Conservation (phyloP, 371 early-diverging fungal genomes). For the Gilbertella persicaria region DNA sequence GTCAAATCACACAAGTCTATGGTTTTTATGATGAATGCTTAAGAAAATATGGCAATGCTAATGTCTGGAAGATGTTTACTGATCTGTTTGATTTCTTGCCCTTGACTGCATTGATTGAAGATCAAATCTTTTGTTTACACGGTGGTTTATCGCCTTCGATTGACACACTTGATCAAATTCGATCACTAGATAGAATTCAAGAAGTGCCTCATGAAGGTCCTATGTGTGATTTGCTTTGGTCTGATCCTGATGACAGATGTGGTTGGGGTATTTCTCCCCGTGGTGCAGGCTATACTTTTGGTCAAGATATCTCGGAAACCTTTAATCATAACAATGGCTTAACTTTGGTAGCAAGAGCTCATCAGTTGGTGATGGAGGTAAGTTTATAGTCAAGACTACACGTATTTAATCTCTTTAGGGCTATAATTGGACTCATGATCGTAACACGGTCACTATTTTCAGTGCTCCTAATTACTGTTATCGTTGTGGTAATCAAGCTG, state of each 20-base stretch:
- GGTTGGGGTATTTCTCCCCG: conserved; percentile 98
- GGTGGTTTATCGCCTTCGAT: conserved; percentile 99
- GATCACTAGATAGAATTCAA: conserved; percentile 95
- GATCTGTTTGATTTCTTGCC: conserved; percentile 98
- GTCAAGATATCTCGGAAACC: conserved; percentile 94
- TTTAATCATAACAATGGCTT: conserved; percentile 98
- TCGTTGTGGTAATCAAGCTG: conserved; percentile 99
- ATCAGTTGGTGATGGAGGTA: conserved; percentile 89
- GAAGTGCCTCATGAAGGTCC: conserved; percentile 99
- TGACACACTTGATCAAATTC: conserved; percentile 96
- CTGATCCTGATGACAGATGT: conserved; percentile 98
- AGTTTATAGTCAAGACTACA: background rate
- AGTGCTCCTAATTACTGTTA: conserved; percentile 99
- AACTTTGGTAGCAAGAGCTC: conserved; percentile 93
- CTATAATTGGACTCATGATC: conserved; percentile 98
- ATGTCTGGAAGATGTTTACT: conserved; percentile 99
- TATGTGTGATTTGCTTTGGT: conserved; percentile 98
- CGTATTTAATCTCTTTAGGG: conserved; percentile 59
- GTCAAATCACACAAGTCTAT: conserved; percentile 99
- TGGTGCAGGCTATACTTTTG: conserved; percentile 99
- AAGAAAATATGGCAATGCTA: conserved; percentile 96
- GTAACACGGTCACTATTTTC: conserved; percentile 99
- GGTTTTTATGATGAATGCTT: conserved; percentile 96
- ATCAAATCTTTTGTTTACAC: conserved; percentile 94
- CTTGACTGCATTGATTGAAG: conserved; percentile 87